Conservation (phyloP, 257 asterid species). For the Nemophila menziesii region DNA sequence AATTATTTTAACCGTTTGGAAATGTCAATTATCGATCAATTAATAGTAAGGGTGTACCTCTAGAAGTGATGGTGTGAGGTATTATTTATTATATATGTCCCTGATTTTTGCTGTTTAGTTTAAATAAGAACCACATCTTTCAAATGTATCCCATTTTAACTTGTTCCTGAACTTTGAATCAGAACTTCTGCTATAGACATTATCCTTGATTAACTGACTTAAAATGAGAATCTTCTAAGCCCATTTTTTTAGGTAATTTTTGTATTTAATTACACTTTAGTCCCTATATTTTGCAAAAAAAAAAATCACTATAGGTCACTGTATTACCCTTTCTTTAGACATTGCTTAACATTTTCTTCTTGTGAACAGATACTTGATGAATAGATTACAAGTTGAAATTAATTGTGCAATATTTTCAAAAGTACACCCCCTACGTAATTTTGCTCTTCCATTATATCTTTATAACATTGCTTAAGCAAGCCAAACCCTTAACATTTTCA, state of each 20-base stretch:
- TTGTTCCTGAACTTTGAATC: constrained; percentile 23
- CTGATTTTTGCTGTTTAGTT: background rate
- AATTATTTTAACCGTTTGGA: no score
- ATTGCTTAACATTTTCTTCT: background rate
- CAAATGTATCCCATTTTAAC: constrained; percentile 4
- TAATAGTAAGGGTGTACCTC: constrained; percentile 55
- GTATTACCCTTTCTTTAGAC: background rate
- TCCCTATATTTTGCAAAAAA: background rate
- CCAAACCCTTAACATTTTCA: constrained; percentile 6
- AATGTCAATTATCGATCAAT: no score
- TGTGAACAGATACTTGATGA: constrained; percentile 54
- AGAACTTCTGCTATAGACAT: constrained; percentile 72
- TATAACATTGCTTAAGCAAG: background rate
- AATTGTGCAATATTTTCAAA: constrained; percentile 59
- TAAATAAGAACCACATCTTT: background rate
- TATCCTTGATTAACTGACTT: constrained; percentile 66
- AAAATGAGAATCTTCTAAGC: constrained; percentile 35
- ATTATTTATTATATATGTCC: constrained; percentile 8
- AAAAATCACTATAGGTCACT: background rate
- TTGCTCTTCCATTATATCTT: background rate
- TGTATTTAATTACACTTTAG: constrained; percentile 9
- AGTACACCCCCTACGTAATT: constrained; percentile 62
- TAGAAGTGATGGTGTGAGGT: constrained; percentile 85
- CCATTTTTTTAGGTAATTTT: constrained; percentile 69
- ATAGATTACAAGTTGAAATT: constrained; percentile 54